Evolutionary conservation across 2,329 filamentous ascomycete species (phyloP), one percentile per base, ranked within the genome.

Genomic region (Metarhizium rileyi): DNA sequence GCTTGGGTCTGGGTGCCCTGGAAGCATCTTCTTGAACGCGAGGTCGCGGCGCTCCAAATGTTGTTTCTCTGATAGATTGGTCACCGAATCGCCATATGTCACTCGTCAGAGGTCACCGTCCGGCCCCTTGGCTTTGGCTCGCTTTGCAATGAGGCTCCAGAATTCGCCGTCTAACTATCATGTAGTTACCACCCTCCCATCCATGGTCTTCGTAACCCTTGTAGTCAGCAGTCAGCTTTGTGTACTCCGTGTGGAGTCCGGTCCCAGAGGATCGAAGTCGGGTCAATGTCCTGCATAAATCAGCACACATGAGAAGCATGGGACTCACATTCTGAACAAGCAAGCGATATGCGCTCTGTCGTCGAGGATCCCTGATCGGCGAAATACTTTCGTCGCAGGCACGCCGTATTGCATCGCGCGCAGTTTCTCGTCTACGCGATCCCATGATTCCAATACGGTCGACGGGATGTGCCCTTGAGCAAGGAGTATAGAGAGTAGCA

Each of bases 81-180:
- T 23, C 67, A 56, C 40, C 71, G 64, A 61, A 55, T 78, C 75
- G 33, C 72, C 73, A 53, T 78, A 79, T 0, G 74, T 72, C 23
- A 80, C 72, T 20, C 75, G 70, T 65, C 73, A 77, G 5, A 78
- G 58, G 0, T 72, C 73, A 2, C 48, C 51, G 2, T 50, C n/a
- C n/a, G 40, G 35, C 14, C 33, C 44, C 44, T 36, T 43, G 50
- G 75, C 72, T 3, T 63, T 66, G 18, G 68, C 71, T 50, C 77
- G 73, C 38, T 68, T 70, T 0, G 75, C 74, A 7, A 72, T 72
- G 70, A 78, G 75, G 58, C 72, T 73, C 62, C 71, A 77, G 54
- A 78, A 70, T 28, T 73, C 69, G 0, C 71, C 72, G 53, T 79
- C 67, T 36, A n/a, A n/a, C n/a, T n/a, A 77, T 70, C 53, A 78